Evolutionary conservation across 2,329 filamentous ascomycete genomes (phyloP).

Genomic region (Pseudogymnoascus sp.): DNA sequence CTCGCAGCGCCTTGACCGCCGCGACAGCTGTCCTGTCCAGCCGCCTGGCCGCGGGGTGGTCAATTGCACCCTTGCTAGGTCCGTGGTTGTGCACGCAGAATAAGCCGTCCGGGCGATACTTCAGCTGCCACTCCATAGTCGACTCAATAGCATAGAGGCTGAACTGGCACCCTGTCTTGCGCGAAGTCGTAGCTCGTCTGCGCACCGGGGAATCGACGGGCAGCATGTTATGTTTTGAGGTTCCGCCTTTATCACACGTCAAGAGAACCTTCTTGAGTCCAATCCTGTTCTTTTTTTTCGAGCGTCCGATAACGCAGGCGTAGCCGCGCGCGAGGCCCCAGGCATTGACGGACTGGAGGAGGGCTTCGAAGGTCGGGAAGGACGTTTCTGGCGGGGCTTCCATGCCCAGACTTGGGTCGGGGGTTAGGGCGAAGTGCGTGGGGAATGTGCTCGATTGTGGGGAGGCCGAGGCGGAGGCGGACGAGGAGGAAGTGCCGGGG

Average conservation of each 20-base stretch:
- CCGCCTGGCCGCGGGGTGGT: constrained; percentile 59
- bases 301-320: constrained; percentile 60
- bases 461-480: background rate
- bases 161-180: constrained; percentile 62
- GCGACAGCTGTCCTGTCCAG: constrained; percentile 62
- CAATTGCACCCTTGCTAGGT: constrained; percentile 58
- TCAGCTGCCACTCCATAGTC: constrained; percentile 59
- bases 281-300: constrained; percentile 57
- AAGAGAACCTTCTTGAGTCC: constrained; percentile 62
- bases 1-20: constrained; percentile 58
- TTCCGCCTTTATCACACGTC: constrained; percentile 58
- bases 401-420: background rate
- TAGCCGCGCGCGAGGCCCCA: constrained; percentile 62
- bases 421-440: background rate
- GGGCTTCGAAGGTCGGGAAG: constrained; percentile 56
- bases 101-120: constrained; percentile 52
- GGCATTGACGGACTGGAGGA: constrained; percentile 56
- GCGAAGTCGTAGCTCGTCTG: constrained; percentile 60
- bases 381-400: constrained; percentile 51
- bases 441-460: background rate
- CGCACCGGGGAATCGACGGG: constrained; percentile 37
- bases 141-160: constrained; percentile 65
- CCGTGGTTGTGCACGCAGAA: constrained; percentile 59
- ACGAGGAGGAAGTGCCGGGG: constrained; percentile 1
- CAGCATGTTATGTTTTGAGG: constrained; percentile 47